Base-by-base conservation (phyloP, 2,329 filamentous ascomycete genomes). In the Cladosporium sp. region DNA sequence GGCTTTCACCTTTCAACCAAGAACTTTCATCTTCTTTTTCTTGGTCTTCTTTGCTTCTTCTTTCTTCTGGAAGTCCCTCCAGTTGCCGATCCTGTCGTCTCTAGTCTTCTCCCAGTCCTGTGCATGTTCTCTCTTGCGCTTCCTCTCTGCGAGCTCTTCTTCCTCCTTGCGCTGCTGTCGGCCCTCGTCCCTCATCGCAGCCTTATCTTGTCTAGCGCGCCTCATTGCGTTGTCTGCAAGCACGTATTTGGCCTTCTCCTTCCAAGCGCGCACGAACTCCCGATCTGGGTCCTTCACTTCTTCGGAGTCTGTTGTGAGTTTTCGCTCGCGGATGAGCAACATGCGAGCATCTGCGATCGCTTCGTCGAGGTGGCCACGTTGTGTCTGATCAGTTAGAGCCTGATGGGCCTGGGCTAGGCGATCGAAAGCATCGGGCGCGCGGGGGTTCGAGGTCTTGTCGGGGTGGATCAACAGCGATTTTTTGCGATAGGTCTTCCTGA, bases 391-490 rank as follows among this genome's bases (percentile, higher is more conserved):
- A 78, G 96, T 88, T 4, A 99, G 83, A 66, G 90, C 85, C 2
- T 86, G 89, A 71, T 97, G 91, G 0, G 94, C 94, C 75, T 97
- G 97, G 70, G 96, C 96, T 25, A 99, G 83, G 9, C 93, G 87
- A 75, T 99, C 94, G 71, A 99, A 99, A 64, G 94, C 94, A 68
- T 97, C 94, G 3, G 94, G 93, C 0, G 94, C 94, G 49, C 81
- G 83, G 0, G 91, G 88, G 71, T 99, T 97, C 69, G 86, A 86
- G 57, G 94, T 97, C 75, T 99, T 99, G 79, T 99, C 94, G 6
- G 94, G 94, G 78, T 99, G 94, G 78, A 99, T 97, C 49, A 99
- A 86, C 58, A 99, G 87, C n/a, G 94, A 99, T 75, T 97, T 97
- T 68, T 91, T 92, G 79, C 94, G 92, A 78, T 97, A 99, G 65